These are phyloP conservation scores for Suhomyces bribrorum DNA, from an alignment of 1,139 yeast genomes.

Conservation along the genomic window DNA sequence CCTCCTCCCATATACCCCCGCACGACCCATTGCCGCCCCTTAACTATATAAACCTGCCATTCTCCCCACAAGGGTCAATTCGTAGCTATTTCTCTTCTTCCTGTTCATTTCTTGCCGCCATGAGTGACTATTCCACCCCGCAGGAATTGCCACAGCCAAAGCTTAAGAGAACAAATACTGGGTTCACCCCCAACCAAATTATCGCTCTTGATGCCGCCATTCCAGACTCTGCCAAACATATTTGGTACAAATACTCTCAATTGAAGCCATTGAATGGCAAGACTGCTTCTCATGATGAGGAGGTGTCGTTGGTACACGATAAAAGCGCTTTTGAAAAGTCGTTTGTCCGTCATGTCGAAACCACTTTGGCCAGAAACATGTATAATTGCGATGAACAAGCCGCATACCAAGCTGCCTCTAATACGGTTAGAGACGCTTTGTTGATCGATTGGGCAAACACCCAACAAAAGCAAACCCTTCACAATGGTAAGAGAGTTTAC, in stretches of 20 bases:
- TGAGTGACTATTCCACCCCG: slow-evolving; percentile 49
- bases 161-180: slow-evolving; percentile 76
- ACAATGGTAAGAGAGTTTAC: slow-evolving; percentile 85
- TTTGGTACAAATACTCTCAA: slow-evolving; percentile 68
- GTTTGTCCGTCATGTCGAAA: slow-evolving; percentile 85
- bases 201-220: slow-evolving; percentile 78
- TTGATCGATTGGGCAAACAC: slow-evolving; percentile 91
- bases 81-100: background rate
- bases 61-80: background rate
- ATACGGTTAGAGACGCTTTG: slow-evolving; percentile 75
- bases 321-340: slow-evolving; percentile 56
- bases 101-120: slow-evolving; percentile 12
- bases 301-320: slow-evolving; percentile 29
- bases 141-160: slow-evolving; percentile 44
- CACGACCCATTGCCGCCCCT: slow-evolving; percentile 9
- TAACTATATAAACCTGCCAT: background rate
- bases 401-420: slow-evolving; percentile 88
- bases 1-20: slow-evolving; percentile 4
- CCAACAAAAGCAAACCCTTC: slow-evolving; percentile 82
- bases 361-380: slow-evolving; percentile 83
- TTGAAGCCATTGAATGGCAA: slow-evolving; percentile 34
- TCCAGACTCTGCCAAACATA: slow-evolving; percentile 72
- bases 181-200: slow-evolving; percentile 88
- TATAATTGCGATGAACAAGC: slow-evolving; percentile 91
- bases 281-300: slow-evolving; percentile 33